Conservation (phyloP, 2,329 filamentous ascomycete species). For the Pestalotiopsis fici region DNA sequence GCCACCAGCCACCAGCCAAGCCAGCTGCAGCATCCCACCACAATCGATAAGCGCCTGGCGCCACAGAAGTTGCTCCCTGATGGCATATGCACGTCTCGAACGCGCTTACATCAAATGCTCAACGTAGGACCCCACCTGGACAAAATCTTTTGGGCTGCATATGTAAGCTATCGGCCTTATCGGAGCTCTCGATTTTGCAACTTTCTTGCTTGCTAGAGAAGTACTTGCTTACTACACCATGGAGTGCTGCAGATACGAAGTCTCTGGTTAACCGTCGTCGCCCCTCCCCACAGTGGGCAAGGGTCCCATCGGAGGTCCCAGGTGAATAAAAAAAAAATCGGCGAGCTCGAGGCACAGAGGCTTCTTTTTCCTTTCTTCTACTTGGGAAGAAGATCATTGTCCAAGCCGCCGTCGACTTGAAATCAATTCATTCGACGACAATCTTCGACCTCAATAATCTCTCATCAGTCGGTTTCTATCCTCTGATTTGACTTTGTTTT, state of each 20-base stretch:
- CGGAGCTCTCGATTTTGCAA: not conserved
- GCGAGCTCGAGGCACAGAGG: constrained; percentile 24
- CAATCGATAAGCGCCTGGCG: not conserved
- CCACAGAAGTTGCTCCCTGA: not conserved
- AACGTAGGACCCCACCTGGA: not conserved
- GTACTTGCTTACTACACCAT: not conserved
- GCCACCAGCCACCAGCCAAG: not conserved
- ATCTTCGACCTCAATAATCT: constrained; percentile 44
- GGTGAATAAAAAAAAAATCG: constrained; percentile 41
- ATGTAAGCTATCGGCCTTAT: not conserved
- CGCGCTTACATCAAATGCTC: not conserved
- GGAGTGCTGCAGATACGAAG: not conserved
- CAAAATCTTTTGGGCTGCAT: not conserved
- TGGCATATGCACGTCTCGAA: not conserved
- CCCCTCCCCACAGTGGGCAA: constrained; percentile 7
- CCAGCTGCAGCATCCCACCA: not conserved
- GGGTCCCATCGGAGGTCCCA: not conserved
- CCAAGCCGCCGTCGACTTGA: constrained; percentile 34
- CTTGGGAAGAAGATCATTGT: constrained; percentile 54
- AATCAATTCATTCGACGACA: constrained; percentile 29
- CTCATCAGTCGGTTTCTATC: constrained; percentile 28
- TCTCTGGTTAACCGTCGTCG: not conserved
- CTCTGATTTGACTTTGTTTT: constrained; percentile 21
- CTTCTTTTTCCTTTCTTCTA: constrained; percentile 45
- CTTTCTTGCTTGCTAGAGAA: not conserved